Percentiles rank a stretch among this genome's conserved stretches.
These are phyloP conservation scores for Sordaria brevicollis DNA, from an alignment of 495 filamentous ascomycete species.

Conservation along the genomic window DNA sequence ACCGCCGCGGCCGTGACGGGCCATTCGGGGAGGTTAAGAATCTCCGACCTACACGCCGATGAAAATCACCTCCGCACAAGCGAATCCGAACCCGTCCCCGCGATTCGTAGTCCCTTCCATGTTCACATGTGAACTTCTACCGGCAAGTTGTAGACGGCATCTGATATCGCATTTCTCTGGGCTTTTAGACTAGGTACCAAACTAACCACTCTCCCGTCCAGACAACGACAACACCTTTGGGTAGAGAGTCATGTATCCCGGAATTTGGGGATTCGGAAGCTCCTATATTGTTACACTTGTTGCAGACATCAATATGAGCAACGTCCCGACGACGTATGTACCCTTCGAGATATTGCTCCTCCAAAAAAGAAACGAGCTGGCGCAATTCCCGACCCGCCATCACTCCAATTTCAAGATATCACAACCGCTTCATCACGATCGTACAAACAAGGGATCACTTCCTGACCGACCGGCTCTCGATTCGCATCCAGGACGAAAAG, in stretches of 20 bases:
- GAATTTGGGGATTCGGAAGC: neutral
- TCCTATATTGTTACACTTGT: too few species aligned
- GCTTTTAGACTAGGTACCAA: neutral
- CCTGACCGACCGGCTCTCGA: neutral
- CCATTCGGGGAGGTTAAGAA: neutral
- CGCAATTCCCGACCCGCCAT: neutral
- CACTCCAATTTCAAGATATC: neutral
- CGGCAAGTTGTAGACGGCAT: neutral
- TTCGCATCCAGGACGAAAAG: neutral
- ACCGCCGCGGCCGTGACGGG: neutral
- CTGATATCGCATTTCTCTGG: neutral
- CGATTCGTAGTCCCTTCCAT: neutral
- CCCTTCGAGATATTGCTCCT: neutral
- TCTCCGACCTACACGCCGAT: neutral
- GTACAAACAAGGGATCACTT: neutral
- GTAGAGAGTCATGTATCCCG: neutral
- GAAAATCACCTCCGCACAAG: neutral
- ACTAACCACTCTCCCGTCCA: neutral
- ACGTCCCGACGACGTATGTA: neutral
- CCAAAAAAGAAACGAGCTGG: neutral
- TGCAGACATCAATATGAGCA: too few species aligned
- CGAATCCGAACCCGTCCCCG: neutral
- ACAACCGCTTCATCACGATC: neutral
- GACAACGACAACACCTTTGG: neutral
- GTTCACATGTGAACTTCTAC: neutral